These are phyloP conservation scores for Pythium scleroteichum DNA, from an alignment of 352 stramenopile genomes.

Conservation along the genomic window DNA sequence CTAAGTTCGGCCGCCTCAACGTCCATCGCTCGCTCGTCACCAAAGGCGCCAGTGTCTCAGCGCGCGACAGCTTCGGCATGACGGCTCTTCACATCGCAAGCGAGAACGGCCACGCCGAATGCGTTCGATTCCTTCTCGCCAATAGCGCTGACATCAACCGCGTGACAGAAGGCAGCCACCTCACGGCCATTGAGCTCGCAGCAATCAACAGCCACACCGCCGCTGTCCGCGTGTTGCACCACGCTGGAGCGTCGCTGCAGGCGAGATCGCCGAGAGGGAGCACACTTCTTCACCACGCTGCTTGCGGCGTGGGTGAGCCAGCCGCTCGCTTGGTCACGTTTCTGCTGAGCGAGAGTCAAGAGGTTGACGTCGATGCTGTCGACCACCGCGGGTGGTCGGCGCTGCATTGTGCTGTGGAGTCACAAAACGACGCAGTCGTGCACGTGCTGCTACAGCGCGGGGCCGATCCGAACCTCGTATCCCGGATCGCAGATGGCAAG, in stretches of 20 bases:
- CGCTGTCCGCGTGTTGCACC: neutral
- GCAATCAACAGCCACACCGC: neutral
- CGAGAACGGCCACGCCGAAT: neutral
- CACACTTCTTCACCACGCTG: slow-evolving; percentile 12
- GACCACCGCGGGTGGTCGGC: slow-evolving; percentile 2
- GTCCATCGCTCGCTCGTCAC: slow-evolving; percentile 2
- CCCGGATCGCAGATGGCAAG: too few species aligned
- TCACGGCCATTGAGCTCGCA: slow-evolving; percentile 5
- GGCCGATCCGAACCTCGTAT: slow-evolving; percentile 1
- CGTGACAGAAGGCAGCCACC: neutral
- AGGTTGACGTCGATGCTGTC: slow-evolving; percentile 1
- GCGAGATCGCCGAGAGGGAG: neutral
- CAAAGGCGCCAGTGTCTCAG: slow-evolving; percentile 6
- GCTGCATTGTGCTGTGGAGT: slow-evolving; percentile 7
- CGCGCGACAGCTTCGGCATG: neutral
- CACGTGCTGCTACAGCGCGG: neutral
- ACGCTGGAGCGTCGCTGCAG: neutral
- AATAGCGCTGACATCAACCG: neutral
- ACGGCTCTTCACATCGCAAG: slow-evolving; percentile 13
- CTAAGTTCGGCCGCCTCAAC: slow-evolving; percentile 2
- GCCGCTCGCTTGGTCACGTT: too few species aligned
- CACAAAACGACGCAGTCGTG: slow-evolving; percentile 5
- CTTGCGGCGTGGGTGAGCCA: neutral
- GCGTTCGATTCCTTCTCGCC: neutral
- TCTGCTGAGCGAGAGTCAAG: neutral